Evolutionary conservation across 1,284 basidiomycete species (phyloP).

Genomic region (Stereum hirsutum): DNA sequence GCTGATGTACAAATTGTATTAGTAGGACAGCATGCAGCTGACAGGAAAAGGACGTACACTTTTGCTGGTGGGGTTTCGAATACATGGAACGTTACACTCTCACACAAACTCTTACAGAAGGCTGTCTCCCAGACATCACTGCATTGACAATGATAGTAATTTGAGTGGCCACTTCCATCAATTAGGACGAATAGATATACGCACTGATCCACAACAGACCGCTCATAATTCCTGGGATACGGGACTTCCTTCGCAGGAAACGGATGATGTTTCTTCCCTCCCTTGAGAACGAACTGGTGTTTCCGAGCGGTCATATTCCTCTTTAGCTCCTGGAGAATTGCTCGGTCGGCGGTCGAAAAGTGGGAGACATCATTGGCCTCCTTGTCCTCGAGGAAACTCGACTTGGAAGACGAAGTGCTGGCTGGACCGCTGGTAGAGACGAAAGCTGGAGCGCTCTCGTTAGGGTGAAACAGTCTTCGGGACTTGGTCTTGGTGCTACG

Average conservation of each 20-base stretch:
- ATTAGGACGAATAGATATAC: too few species aligned
- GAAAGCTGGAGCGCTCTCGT: not conserved
- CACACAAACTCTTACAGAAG: conserved; percentile 41
- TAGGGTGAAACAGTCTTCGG: not conserved
- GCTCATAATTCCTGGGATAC: conserved; percentile 57
- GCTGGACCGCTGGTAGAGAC: not conserved
- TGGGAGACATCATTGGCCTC: conserved; percentile 6
- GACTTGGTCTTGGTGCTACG: not conserved
- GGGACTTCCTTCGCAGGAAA: conserved; percentile 41
- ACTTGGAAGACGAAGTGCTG: not conserved
- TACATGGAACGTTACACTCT: conserved; percentile 51
- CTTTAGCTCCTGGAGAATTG: conserved; percentile 46
- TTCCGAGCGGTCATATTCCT: conserved; percentile 39
- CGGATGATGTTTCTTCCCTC: conserved; percentile 46
- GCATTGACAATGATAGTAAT: too few species aligned
- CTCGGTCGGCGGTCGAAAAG: conserved; percentile 50
- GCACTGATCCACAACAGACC: conserved; percentile 53
- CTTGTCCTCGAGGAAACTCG: not conserved
- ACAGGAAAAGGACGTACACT: conserved; percentile 38
- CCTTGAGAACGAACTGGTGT: conserved; percentile 44
- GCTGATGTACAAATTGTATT: conserved; percentile 19
- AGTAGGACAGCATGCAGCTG: conserved; percentile 8
- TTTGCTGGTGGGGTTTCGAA: conserved; percentile 46
- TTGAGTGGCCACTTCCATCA: too few species aligned
- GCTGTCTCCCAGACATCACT: conserved; percentile 65